These are phyloP conservation scores for Penicillium bovifimosum DNA, from an alignment of 495 filamentous ascomycete species.

Conservation along the genomic window DNA sequence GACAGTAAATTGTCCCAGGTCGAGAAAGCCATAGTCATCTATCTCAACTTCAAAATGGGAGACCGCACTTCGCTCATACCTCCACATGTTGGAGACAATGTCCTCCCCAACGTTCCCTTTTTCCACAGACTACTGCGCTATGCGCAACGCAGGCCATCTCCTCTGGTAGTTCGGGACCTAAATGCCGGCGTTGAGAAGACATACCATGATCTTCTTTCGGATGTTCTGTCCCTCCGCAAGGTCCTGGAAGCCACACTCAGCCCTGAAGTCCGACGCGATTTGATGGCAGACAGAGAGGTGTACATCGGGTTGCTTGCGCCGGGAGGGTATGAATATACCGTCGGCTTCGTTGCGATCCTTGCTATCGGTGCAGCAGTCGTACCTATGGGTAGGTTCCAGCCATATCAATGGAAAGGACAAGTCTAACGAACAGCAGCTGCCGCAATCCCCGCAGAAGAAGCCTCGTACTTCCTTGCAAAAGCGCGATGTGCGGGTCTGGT, in stretches of 20 bases:
- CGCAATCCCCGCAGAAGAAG: conserved; percentile 35
- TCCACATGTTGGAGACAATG: conserved; percentile 19
- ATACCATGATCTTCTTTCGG: conserved; percentile 22
- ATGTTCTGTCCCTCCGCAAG: conserved; percentile 17
- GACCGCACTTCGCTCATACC: conserved; percentile 25
- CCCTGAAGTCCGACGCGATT: conserved; percentile 9
- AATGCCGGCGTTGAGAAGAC: conserved; percentile 25
- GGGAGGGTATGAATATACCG: conserved; percentile 45
- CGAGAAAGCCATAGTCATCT: background rate
- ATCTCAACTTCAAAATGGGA: conserved; percentile 7
- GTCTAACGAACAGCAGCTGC: conserved; percentile 13
- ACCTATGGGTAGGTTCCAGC: conserved; percentile 22
- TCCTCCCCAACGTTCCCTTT: conserved; percentile 23
- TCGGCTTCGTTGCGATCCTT: conserved; percentile 40
- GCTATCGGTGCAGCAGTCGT: conserved; percentile 40
- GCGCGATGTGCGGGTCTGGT: conserved; percentile 23
- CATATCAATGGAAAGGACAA: too few relatives aligned
- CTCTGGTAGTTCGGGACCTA: conserved; percentile 23
- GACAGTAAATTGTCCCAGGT: background rate
- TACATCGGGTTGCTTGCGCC: conserved; percentile 42
- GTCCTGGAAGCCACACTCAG: conserved; percentile 11
- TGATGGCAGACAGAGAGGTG: conserved; percentile 35
- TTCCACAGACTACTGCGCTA: conserved; percentile 28
- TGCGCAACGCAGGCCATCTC: conserved; percentile 18
- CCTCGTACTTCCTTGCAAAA: conserved; percentile 38